A percentile compares a stretch with the other conserved stretches of the same genome.
Conservation (phyloP, 257 asterid genomes). For the Solanum medicagineum region DNA sequence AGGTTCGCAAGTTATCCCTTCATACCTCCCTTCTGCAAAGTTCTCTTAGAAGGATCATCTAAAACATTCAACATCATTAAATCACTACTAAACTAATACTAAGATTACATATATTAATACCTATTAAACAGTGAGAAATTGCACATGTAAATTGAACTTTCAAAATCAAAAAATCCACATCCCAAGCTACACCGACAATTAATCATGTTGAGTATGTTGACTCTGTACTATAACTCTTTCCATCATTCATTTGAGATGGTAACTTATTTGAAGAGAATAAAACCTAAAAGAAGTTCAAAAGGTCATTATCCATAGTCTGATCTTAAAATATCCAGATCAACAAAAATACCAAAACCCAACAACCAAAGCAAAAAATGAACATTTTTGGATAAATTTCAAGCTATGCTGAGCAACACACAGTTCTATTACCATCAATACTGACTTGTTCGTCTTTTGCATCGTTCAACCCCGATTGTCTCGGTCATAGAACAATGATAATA, state of each 20-base stretch:
- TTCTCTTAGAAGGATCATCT: too few relatives aligned
- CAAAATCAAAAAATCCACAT: background rate
- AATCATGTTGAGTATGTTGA: background rate
- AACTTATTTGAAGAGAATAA: background rate
- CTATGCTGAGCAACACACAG: background rate
- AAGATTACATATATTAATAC: background rate
- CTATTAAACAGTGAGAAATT: background rate
- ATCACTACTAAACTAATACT: too few relatives aligned
- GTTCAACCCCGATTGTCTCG: constrained; percentile 43
- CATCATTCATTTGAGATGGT: background rate
- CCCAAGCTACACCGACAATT: background rate
- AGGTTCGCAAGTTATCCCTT: background rate
- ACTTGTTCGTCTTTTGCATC: constrained; percentile 22
- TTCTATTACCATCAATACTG: constrained; percentile 47
- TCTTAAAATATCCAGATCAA: background rate
- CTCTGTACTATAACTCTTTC: background rate
- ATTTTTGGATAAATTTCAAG: background rate
- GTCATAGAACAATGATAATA: background rate
- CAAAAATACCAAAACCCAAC: background rate
- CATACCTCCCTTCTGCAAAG: too few relatives aligned
- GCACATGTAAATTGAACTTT: background rate
- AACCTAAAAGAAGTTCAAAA: background rate
- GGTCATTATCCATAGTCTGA: background rate
- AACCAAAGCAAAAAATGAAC: background rate
- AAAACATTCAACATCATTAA: too few relatives aligned